Conservation (phyloP, 2,329 filamentous ascomycete species). For the Aureobasidium sp. region DNA sequence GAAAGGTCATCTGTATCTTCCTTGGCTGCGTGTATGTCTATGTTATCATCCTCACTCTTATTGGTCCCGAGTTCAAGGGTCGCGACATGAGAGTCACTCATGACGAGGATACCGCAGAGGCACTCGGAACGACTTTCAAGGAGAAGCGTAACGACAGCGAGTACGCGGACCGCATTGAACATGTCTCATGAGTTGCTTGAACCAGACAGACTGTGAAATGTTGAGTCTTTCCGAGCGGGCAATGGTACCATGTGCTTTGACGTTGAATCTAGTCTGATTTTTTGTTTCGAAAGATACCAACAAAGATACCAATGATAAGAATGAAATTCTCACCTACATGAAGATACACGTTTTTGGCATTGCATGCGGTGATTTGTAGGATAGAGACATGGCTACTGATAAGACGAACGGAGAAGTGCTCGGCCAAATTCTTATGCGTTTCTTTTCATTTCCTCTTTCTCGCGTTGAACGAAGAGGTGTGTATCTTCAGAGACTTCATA, state of each 20-base stretch:
- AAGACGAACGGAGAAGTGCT: neutral
- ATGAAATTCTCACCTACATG: neutral
- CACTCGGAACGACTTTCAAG: conserved; percentile 19
- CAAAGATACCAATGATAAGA: neutral
- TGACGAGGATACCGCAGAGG: conserved; percentile 28
- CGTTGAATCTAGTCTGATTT: neutral
- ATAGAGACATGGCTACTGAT: neutral
- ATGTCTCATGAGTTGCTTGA: neutral
- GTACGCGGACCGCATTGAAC: conserved; percentile 1
- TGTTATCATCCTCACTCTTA: conserved; percentile 53
- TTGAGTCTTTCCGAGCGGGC: neutral
- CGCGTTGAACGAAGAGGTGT: neutral
- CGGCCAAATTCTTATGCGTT: neutral
- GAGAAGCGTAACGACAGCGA: conserved; percentile 1
- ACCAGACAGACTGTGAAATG: neutral
- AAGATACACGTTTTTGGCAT: neutral
- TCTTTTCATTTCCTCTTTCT: neutral
- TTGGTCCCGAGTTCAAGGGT: conserved; percentile 50
- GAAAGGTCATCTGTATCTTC: conserved; percentile 49
- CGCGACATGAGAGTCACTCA: conserved; percentile 26
- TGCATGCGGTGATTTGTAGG: neutral
- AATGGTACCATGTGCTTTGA: neutral
- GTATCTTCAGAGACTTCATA: neutral
- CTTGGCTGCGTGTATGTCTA: conserved; percentile 74
- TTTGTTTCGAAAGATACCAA: neutral